Conservation (phyloP, 1,284 basidiomycete species). For the Melampsora larici-populina region DNA sequence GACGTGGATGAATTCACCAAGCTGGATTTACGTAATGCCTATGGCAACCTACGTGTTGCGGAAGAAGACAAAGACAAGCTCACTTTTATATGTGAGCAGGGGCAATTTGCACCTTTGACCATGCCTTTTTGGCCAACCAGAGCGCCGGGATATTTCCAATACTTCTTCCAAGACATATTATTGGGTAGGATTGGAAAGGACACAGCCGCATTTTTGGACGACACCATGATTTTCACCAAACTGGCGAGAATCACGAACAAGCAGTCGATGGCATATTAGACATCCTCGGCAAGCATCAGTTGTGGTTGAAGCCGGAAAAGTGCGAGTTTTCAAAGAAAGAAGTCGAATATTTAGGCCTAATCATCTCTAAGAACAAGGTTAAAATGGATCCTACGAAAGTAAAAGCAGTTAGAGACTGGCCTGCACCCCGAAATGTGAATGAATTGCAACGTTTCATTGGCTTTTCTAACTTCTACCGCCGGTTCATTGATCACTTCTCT, state of each 20-base stretch:
- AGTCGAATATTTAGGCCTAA: too few species aligned
- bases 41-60: background rate
- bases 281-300: too few species aligned
- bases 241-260: constrained; percentile 5
- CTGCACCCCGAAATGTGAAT: constrained; percentile 53
- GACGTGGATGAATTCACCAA: background rate
- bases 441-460: constrained; percentile 57
- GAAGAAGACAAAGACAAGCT: background rate
- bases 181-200: background rate
- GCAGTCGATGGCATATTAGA: constrained; percentile 53
- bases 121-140: constrained; percentile 12
- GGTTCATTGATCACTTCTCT: constrained; percentile 57
- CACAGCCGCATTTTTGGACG: background rate
- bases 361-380: too few species aligned
- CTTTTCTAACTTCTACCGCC: too few species aligned
- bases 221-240: background rate
- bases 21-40: background rate
- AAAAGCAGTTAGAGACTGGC: too few species aligned
- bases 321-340: too few species aligned
- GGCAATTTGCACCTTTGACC: constrained; percentile 7
- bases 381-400: too few species aligned
- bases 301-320: too few species aligned
- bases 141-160: background rate
- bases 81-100: background rate
- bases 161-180: background rate